Conservation (phyloP, 2,329 filamentous ascomycete genomes). For the Colletotrichum australisinense region DNA sequence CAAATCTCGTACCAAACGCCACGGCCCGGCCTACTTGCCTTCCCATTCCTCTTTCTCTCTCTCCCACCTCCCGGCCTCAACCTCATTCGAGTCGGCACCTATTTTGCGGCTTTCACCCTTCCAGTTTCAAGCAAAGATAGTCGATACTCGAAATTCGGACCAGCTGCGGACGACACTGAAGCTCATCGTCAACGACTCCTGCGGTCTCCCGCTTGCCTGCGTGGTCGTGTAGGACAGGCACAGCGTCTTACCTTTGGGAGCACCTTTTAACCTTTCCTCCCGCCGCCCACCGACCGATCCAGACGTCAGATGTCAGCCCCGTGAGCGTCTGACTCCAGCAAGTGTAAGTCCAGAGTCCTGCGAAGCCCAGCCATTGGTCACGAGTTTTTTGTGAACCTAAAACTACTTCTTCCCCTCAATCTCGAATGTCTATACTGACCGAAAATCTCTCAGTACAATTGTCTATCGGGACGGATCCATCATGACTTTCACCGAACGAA, state of each 20-base stretch:
- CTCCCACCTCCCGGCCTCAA: background rate
- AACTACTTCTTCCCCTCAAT: background rate
- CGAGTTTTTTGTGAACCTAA: constrained; percentile 11
- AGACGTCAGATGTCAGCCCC: constrained; percentile 31
- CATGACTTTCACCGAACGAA: constrained; percentile 40
- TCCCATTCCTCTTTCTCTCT: background rate
- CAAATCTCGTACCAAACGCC: constrained; percentile 29
- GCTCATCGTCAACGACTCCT: constrained; percentile 4
- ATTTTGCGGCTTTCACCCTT: background rate
- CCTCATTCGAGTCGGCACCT: constrained; percentile 8
- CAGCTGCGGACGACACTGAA: background rate
- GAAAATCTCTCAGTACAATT: background rate
- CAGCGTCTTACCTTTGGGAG: constrained; percentile 10
- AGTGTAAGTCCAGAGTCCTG: constrained; percentile 16
- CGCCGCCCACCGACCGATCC: constrained; percentile 18
- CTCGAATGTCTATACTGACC: constrained; percentile 2
- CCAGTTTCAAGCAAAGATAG: background rate
- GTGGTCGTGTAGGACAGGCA: constrained; percentile 22
- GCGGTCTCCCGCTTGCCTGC: constrained; percentile 15
- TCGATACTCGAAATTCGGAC: background rate
- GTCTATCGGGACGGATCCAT: constrained; percentile 17
- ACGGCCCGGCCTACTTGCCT: constrained; percentile 5
- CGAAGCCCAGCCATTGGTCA: background rate
- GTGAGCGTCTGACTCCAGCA: constrained; percentile 20
- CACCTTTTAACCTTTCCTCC: constrained; percentile 23